Percentiles rank a stretch among this genome's conserved stretches.
phyloP scores from a whole-genome alignment of 495 filamentous ascomycete genomes.

The Aspergillus avenaceus region DNA sequence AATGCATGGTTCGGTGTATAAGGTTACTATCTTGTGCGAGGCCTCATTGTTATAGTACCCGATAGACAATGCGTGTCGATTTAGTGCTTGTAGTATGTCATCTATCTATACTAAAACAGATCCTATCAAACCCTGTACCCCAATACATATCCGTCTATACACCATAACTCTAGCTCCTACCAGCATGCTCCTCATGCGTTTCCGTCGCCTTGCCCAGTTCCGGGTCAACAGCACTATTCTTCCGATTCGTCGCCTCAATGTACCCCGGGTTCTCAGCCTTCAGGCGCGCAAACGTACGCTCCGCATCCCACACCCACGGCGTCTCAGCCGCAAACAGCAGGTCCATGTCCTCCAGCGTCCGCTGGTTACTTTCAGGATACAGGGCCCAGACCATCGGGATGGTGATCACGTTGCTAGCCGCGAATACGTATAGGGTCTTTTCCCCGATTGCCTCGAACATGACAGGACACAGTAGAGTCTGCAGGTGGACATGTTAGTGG shows the following conservation, averaged over 20 bases:
- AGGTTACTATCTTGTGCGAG: too few species aligned
- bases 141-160: neutral
- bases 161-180: neutral
- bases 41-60: too few species aligned
- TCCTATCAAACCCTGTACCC: neutral
- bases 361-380: constrained; percentile 65
- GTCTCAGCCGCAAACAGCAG: constrained; percentile 57
- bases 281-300: constrained; percentile 50
- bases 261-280: constrained; percentile 52
- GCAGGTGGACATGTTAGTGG: neutral
- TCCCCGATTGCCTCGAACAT: constrained; percentile 60
- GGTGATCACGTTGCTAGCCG: constrained; percentile 55
- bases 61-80: too few species aligned
- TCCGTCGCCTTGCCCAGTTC: constrained; percentile 33
- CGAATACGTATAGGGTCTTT: constrained; percentile 67
- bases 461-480: constrained; percentile 58
- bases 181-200: constrained; percentile 6
- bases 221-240: constrained; percentile 45
- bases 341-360: constrained; percentile 67
- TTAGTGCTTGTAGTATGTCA: too few species aligned
- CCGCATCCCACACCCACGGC: constrained; percentile 62
- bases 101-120: neutral
- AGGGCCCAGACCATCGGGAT: constrained; percentile 66
- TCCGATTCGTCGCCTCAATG: constrained; percentile 38
- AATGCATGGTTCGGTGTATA: too few species aligned